Percentiles rank a stretch among this genome's conserved stretches.
phyloP scores from a whole-genome alignment of 208 protist species.

The Acanthamoeba castellanii region DNA sequence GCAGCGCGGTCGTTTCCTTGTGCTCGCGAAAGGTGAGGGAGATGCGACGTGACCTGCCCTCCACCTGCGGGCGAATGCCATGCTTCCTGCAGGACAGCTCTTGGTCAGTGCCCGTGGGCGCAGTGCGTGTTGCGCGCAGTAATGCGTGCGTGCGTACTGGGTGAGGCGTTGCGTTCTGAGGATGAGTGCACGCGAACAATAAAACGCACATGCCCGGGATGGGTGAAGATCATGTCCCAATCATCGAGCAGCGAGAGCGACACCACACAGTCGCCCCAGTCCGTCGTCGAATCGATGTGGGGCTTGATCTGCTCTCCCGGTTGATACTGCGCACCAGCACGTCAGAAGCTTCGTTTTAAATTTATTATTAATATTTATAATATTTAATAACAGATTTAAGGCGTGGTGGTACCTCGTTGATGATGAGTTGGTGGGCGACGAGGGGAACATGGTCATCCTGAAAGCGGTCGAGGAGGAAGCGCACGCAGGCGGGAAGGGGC shows the following conservation, averaged over 20 bases:
- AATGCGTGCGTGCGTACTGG: neutral
- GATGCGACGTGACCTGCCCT: neutral
- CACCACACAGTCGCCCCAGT: constrained; percentile 16
- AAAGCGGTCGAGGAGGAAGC: constrained; percentile 14
- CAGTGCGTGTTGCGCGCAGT: neutral
- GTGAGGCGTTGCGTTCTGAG: neutral
- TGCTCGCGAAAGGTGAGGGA: constrained; percentile 18
- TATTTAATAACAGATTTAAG: neutral
- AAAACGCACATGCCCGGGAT: neutral
- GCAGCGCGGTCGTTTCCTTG: neutral
- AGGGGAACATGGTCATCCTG: neutral
- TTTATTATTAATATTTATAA: neutral
- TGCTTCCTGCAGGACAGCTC: constrained; percentile 4
- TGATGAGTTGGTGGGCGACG: neutral
- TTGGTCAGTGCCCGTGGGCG: neutral
- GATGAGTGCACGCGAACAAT: too few relatives aligned
- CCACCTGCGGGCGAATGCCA: constrained; percentile 18
- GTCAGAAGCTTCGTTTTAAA: too few relatives aligned
- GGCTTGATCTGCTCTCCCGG: constrained; percentile 38
- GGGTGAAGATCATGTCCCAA: constrained; percentile 48
- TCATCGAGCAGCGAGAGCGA: neutral
- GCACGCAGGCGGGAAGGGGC: neutral
- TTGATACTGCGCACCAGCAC: neutral
- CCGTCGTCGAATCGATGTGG: neutral
- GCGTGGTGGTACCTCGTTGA: too few relatives aligned